A percentile compares a stretch with the other conserved stretches of the same genome.
phyloP scores from a whole-genome alignment of 306 rosid species.

The Chamaecrista fasciculata region DNA sequence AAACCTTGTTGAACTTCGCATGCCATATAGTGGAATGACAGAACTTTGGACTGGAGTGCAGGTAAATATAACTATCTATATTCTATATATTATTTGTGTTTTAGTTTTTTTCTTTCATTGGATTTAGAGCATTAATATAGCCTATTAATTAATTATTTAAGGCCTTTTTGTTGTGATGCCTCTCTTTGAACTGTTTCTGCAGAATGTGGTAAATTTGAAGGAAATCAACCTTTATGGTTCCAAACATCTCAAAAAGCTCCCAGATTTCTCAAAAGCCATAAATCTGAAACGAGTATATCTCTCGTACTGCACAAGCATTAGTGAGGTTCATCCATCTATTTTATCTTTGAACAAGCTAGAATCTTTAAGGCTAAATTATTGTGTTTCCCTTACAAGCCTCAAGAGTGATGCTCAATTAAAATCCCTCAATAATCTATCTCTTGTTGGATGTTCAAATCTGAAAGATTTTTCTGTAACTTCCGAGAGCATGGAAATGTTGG shows the following conservation, averaged over 20 bases:
- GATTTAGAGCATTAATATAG: neutral
- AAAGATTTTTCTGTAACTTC: conserved; percentile 25
- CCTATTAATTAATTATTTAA: too few relatives aligned
- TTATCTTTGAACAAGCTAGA: conserved; percentile 18
- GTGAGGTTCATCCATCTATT: conserved; percentile 25
- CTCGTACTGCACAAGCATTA: neutral
- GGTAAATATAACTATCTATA: conserved; percentile 8
- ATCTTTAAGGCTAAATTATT: neutral
- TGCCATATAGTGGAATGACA: conserved; percentile 16
- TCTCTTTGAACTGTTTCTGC: neutral
- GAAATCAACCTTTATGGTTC: neutral
- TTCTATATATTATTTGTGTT: too few relatives aligned
- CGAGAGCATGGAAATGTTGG: neutral
- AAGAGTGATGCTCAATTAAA: neutral
- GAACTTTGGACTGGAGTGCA: conserved; percentile 24
- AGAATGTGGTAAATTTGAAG: conserved; percentile 20
- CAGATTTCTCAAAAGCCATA: conserved; percentile 28
- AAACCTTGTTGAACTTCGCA: conserved; percentile 24
- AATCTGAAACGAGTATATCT: conserved; percentile 3
- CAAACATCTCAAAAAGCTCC: neutral
- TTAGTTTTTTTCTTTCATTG: neutral
- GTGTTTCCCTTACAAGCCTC: conserved; percentile 8
- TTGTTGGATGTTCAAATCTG: neutral
- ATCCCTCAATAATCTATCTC: conserved; percentile 25
- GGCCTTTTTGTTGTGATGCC: neutral